Base-by-base conservation (phyloP, 2,329 filamentous ascomycete species). In the Xylariaceae sp. region DNA sequence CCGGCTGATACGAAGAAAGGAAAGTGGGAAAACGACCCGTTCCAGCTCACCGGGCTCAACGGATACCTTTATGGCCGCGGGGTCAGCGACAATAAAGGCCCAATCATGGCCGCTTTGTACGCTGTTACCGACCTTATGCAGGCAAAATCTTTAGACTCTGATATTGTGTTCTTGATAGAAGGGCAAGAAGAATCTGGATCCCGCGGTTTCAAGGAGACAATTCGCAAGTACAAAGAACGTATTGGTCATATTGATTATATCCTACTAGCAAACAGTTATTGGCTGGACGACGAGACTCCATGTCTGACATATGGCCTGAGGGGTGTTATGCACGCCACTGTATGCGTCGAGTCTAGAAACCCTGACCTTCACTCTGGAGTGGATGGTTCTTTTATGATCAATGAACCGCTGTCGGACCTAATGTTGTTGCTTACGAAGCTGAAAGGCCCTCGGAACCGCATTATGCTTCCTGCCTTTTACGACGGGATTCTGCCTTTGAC, bases 31-130 rank as follows among this genome's bases (percentile, higher is more conserved):
- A 86, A 85, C 1, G 90, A 97, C 59, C 95, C 94, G 0, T 99
- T 97, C 69, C 81, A 87, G n/a, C 81, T 97, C 67, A 88, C 88
- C 44, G 94, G 94, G 3, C 84, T 91, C 50, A 92, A 96, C 64
- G 93, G 94, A 0, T 97, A 93, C 69, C 78, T 97, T 1, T 97
- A 99, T 61, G 94, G 94, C 2, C 89, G 94, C 64, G 94, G 94
- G n/a, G 90, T 95, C 11, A 95, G 92, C 41, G 94, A 99, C 72
- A 97, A 99, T 75, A 99, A 99, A 71, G 94, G 95, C 0, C 94
- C 94, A 0, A 91, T 97, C 55, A 84, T 99, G 67, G 93, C 95
- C 1, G 94, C 94, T 1, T 81, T 99, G 0, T 97, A 95, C 67
- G 94, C 93, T 0, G 93, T 95, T 1, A 91, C 93, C 0, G 93